Evolutionary conservation across 2,329 filamentous ascomycete genomes (phyloP).

Genomic region (Diaporthe sp.): DNA sequence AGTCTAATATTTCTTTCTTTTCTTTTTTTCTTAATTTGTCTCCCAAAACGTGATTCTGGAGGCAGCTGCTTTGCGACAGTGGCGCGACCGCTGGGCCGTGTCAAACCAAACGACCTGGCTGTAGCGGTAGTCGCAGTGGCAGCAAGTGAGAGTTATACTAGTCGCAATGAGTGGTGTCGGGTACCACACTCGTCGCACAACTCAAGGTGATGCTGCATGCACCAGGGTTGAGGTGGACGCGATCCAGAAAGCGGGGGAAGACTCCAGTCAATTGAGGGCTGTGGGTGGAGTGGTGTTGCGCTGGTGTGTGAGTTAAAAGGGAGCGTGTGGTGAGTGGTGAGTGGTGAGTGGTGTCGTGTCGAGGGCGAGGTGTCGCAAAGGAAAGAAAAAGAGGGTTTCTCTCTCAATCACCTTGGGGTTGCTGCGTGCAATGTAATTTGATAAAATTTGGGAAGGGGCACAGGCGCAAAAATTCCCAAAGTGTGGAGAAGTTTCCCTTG

Average conservation of each 20-base stretch:
- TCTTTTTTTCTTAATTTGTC: no score
- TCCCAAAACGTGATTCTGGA: background rate
- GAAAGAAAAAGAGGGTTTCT: conserved; percentile 22
- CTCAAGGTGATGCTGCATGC: conserved; percentile 9
- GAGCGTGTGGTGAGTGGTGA: background rate
- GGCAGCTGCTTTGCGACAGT: conserved; percentile 15
- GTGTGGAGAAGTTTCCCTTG: conserved; percentile 37
- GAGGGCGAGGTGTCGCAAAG: conserved; percentile 1
- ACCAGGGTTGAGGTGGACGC: conserved; percentile 12
- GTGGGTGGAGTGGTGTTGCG: background rate
- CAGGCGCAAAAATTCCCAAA: conserved; percentile 33
- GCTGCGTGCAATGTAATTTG: conserved; percentile 31
- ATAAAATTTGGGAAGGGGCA: conserved; percentile 33
- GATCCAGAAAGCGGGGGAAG: background rate
- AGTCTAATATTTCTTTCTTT: background rate
- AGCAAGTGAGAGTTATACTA: background rate
- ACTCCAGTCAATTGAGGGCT: conserved; percentile 16
- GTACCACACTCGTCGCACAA: conserved; percentile 3
- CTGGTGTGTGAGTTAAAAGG: background rate
- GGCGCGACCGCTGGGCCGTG: background rate
- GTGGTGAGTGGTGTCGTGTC: conserved; percentile 15
- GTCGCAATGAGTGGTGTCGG: background rate
- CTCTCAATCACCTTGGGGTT: conserved; percentile 26
- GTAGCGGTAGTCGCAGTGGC: background rate
- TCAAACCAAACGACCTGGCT: conserved; percentile 10